Evolutionary conservation across 768 basidiomycete genomes (phyloP), one percentile per base, ranked within the genome.

Genomic region (Rhizopogon vulgaris): DNA sequence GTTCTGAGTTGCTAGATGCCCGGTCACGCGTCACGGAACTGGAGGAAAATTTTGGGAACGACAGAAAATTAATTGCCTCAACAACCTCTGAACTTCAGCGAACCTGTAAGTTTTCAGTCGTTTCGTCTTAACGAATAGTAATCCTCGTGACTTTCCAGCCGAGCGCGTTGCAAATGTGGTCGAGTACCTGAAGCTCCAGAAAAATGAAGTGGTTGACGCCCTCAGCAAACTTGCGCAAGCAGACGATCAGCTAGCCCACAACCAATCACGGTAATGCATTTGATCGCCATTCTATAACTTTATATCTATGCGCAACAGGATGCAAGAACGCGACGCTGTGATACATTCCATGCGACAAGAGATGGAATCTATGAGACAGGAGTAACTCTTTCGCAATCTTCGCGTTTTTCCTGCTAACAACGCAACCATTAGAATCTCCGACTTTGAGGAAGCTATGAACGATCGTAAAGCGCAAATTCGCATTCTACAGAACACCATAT

Each of bases 1-100:
- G 73, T 11, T 60, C 69, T 6, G 74, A 77, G 37, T 57, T 78
- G 3, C 62, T 69, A n/a, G 75, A 76, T 53, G 68, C 74, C 1
- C 73, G 67, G 50, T 57, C 60, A 38, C 73, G 71, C 9, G 58
- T 72, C 12, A 42, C 58, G 4, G 74, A 77, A 27, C 60, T 77
- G 6, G 75, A 77, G 55, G 58, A 48, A 4, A 49, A 45, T 38
- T 45, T 48, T 48, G 52, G 38, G 30, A 53, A 50, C 25, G 66
- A 69, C 28, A 63, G 38, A 53, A 57, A 62, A 36, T 56, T 49
- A 41, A 53, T 57, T 18, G 56, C 65, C 38, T 56, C 56, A 25
- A 57, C 57, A 28, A 42, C 59, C 3, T 49, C 60, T 28, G 58
- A 62, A 27, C 57, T 67, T 38, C 55, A 51, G 32, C 63, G 69